Evolutionary conservation across 768 basidiomycete species (phyloP).

Genomic region (Mycena pura): DNA sequence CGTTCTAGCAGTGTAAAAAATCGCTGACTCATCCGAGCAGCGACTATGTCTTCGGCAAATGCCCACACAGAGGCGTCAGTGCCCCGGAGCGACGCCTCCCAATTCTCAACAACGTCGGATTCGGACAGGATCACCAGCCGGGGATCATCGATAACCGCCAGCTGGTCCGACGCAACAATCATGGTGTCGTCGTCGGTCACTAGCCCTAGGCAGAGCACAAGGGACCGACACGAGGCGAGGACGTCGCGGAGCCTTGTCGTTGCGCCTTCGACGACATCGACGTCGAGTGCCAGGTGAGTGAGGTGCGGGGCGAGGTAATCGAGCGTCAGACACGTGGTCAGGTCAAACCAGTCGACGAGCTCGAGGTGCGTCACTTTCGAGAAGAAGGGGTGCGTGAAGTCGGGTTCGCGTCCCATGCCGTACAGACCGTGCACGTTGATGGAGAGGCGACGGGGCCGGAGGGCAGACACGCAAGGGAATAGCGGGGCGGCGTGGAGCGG

Average conservation of each 20-base stretch:
- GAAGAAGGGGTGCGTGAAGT: constrained; percentile 35
- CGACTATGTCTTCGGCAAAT: constrained; percentile 31
- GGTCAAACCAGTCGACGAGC: constrained; percentile 33
- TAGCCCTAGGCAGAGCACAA: constrained; percentile 32
- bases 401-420: constrained; percentile 13
- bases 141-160: constrained; percentile 24
- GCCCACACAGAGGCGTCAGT: constrained; percentile 30
- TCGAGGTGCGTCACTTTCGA: constrained; percentile 32
- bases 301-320: constrained; percentile 22
- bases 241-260: constrained; percentile 24
- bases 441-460: constrained; percentile 31
- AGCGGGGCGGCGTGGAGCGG: constrained; percentile 14
- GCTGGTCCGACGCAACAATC: constrained; percentile 24
- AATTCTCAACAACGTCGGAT: constrained; percentile 31
- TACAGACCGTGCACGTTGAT: constrained; percentile 33
- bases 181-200: constrained; percentile 28
- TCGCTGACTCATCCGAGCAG: constrained; percentile 26
- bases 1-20: background rate
- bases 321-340: constrained; percentile 7
- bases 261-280: constrained; percentile 23
- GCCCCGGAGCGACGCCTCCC: constrained; percentile 30
- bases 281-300: constrained; percentile 34
- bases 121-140: constrained; percentile 33
- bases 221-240: constrained; percentile 25
- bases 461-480: constrained; percentile 27